Conservation (phyloP, 2,329 filamentous ascomycete genomes). For the Aurifilum marmelostoma region DNA sequence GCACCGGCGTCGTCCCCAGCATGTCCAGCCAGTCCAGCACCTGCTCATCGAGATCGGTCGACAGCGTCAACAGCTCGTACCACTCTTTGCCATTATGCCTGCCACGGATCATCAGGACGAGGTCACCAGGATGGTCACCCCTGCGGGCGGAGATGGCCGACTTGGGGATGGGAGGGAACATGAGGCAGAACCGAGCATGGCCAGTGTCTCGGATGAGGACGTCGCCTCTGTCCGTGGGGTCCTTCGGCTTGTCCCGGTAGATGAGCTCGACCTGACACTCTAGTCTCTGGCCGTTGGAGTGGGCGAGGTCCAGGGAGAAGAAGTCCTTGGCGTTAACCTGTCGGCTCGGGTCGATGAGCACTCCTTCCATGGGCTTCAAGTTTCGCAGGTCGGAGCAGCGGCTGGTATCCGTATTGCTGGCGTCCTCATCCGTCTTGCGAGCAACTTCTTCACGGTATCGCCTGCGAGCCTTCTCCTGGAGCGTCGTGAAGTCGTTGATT, state of each 20-base stretch:
- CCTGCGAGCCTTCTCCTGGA: constrained; percentile 77
- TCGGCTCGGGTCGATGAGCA: constrained; percentile 73
- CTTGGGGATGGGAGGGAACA: constrained; percentile 86
- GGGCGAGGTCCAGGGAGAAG: constrained; percentile 81
- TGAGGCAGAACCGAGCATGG: constrained; percentile 73
- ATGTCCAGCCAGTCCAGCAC: constrained; percentile 87
- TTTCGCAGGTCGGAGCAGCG: constrained; percentile 79
- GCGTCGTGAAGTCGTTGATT: constrained; percentile 65
- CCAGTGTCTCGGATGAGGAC: constrained; percentile 93
- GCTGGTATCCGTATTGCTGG: constrained; percentile 78
- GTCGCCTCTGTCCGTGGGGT: constrained; percentile 72
- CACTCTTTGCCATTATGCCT: constrained; percentile 68
- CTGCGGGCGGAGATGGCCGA: constrained; percentile 76
- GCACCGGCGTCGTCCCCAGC: constrained; percentile 58
- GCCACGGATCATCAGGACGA: constrained; percentile 87
- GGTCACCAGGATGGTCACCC: constrained; percentile 69
- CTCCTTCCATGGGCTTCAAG: constrained; percentile 69
- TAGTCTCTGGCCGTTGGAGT: constrained; percentile 88
- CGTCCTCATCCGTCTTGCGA: constrained; percentile 80
- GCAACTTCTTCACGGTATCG: constrained; percentile 68
- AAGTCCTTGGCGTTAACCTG: constrained; percentile 89
- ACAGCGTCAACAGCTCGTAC: constrained; percentile 82
- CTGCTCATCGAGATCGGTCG: constrained; percentile 75
- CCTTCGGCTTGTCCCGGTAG: constrained; percentile 76
- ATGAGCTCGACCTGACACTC: constrained; percentile 89